A percentile compares a stretch with the other conserved stretches of the same genome.
Evolutionary conservation across 2,329 filamentous ascomycete species (phyloP).

Genomic region (Penicillium sp.): DNA sequence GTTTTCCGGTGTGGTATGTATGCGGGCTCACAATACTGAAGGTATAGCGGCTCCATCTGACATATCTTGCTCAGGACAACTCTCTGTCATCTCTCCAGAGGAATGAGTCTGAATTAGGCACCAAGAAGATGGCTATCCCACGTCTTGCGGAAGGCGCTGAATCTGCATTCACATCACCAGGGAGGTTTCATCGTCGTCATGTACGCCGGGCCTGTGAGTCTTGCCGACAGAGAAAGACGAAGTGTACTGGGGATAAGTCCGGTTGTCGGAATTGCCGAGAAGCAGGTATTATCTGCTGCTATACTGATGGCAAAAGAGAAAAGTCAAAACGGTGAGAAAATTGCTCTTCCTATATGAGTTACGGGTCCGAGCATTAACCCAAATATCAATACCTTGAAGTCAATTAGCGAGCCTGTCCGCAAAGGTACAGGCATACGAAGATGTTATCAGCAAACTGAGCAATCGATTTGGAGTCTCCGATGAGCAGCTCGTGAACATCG

Average conservation of each 20-base stretch:
- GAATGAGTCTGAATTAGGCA: slow-evolving; percentile 27
- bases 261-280: slow-evolving; percentile 50
- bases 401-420: slow-evolving; percentile 47
- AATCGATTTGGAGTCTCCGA: slow-evolving; percentile 40
- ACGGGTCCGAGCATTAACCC: neutral
- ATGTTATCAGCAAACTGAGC: slow-evolving; percentile 42
- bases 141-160: slow-evolving; percentile 39
- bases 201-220: slow-evolving; percentile 49
- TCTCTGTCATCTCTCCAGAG: slow-evolving; percentile 24
- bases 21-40: neutral
- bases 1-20: slow-evolving; percentile 32
- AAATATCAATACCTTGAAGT: slow-evolving; percentile 22
- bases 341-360: neutral
- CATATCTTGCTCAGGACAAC: slow-evolving; percentile 27
- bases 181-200: slow-evolving; percentile 42
- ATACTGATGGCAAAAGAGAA: slow-evolving; percentile 52
- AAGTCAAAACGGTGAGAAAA: slow-evolving; percentile 46
- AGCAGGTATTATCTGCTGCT: slow-evolving; percentile 48
- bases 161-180: slow-evolving; percentile 37
- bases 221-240: slow-evolving; percentile 51
- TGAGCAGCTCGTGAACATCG: slow-evolving; percentile 41
- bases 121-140: slow-evolving; percentile 43
- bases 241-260: slow-evolving; percentile 51
- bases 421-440: slow-evolving; percentile 47
- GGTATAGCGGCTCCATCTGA: slow-evolving; percentile 9